A percentile compares a stretch with the other conserved stretches of the same genome.
Conservation (phyloP, 805 yeast genomes). For the Candida nanaspora region DNA sequence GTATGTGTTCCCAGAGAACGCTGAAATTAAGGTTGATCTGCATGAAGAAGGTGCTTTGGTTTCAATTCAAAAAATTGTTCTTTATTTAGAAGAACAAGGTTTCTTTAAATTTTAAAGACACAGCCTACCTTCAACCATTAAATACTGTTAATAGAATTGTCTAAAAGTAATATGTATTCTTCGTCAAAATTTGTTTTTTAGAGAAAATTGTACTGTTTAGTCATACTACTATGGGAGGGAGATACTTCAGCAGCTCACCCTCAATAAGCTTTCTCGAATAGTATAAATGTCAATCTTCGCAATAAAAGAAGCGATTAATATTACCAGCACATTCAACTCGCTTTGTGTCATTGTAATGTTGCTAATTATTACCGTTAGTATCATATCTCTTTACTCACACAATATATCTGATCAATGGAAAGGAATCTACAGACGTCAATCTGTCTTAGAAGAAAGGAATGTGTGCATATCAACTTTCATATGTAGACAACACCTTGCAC, state of each 20-base stretch:
- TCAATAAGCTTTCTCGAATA: too few species aligned
- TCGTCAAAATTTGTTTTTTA: background rate
- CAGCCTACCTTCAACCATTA: background rate
- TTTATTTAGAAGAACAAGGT: conserved; percentile 74
- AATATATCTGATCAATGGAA: background rate
- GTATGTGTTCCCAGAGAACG: conserved; percentile 41
- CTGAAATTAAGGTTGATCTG: conserved; percentile 52
- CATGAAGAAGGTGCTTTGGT: conserved; percentile 53
- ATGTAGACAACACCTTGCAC: background rate
- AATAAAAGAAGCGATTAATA: too few species aligned
- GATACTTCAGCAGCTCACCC: too few species aligned
- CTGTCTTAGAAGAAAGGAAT: background rate
- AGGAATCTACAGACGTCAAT: too few species aligned
- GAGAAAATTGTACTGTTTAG: too few species aligned
- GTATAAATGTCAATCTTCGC: too few species aligned
- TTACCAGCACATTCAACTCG: too few species aligned
- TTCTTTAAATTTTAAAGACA: conserved; percentile 49
- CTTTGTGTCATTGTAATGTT: too few species aligned
- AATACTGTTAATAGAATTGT: background rate
- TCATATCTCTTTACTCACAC: too few species aligned
- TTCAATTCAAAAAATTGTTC: conserved; percentile 67
- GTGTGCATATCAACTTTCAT: background rate
- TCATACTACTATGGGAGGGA: too few species aligned
- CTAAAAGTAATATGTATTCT: background rate
- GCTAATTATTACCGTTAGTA: too few species aligned